Conservation (phyloP, 164 flowering plant genomes). For the Vitis labrusca region DNA sequence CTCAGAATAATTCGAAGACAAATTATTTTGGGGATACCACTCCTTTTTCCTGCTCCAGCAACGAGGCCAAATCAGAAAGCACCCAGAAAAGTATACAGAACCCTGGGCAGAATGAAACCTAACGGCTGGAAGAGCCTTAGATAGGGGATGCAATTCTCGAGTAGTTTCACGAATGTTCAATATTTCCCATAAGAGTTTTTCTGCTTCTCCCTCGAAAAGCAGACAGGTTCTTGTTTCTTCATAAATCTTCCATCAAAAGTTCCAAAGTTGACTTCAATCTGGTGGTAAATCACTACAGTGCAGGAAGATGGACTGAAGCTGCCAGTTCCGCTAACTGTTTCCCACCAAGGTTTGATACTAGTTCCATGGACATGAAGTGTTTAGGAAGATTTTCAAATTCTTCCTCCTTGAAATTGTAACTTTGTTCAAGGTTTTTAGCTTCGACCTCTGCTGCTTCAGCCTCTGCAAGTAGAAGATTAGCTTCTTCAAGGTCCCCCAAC, state of each 20-base stretch:
- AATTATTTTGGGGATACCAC: too few species aligned
- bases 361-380: constrained; percentile 57
- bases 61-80: too few species aligned
- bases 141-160: too few species aligned
- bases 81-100: too few species aligned
- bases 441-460: constrained; percentile 64
- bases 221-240: too few species aligned
- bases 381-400: constrained; percentile 39
- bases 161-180: too few species aligned
- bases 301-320: constrained; percentile 29
- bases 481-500: constrained; percentile 74
- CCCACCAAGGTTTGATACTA: constrained; percentile 53
- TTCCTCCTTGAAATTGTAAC: constrained; percentile 41
- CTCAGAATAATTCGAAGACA: too few species aligned
- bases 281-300: constrained; percentile 12
- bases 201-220: too few species aligned
- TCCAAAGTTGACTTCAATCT: background rate
- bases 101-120: too few species aligned
- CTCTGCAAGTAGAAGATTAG: constrained; percentile 55
- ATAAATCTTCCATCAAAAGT: background rate
- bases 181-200: too few species aligned
- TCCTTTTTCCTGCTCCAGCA: too few species aligned
- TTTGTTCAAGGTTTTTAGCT: constrained; percentile 52
- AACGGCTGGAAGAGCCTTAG: too few species aligned
- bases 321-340: constrained; percentile 55